Evolutionary conservation across 257 asterid genomes (phyloP).

Genomic region (Lithospermum erythrorhizon): DNA sequence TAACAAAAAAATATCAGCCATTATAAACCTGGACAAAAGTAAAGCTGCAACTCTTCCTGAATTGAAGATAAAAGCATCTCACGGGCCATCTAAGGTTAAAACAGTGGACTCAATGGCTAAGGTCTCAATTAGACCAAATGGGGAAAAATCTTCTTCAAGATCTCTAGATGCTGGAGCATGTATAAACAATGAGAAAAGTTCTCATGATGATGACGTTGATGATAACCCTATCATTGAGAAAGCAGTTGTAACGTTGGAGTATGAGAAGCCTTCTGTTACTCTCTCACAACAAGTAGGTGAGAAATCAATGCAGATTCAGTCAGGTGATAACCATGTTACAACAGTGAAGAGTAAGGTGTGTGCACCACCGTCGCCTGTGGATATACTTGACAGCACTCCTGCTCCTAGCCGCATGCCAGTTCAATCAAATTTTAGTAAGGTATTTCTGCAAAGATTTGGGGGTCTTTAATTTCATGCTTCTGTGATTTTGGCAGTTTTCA

Average conservation of each 20-base stretch:
- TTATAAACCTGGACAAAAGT: conserved; percentile 64
- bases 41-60: conserved; percentile 80
- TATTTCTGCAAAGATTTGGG: conserved; percentile 9
- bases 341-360: conserved; percentile 23
- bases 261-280: conserved; percentile 50
- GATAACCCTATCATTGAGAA: conserved; percentile 73
- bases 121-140: conserved; percentile 15
- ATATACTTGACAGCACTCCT: conserved; percentile 27
- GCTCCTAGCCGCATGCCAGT: conserved; percentile 21
- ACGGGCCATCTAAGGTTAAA: conserved; percentile 21
- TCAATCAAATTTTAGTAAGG: conserved; percentile 38
- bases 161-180: conserved; percentile 24
- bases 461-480: neutral
- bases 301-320: conserved; percentile 16
- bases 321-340: conserved; percentile 14
- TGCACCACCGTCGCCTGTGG: conserved; percentile 33
- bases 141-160: conserved; percentile 23
- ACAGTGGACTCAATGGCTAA: conserved; percentile 23
- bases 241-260: conserved; percentile 64
- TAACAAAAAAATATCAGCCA: conserved; percentile 65
- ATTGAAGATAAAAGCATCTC: conserved; percentile 58
- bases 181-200: conserved; percentile 17
- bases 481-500: neutral
- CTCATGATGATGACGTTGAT: conserved; percentile 38
- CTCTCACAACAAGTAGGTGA: conserved; percentile 26